Base-by-base conservation (phyloP, 208 protist species). In the Trypanosoma theileri region DNA sequence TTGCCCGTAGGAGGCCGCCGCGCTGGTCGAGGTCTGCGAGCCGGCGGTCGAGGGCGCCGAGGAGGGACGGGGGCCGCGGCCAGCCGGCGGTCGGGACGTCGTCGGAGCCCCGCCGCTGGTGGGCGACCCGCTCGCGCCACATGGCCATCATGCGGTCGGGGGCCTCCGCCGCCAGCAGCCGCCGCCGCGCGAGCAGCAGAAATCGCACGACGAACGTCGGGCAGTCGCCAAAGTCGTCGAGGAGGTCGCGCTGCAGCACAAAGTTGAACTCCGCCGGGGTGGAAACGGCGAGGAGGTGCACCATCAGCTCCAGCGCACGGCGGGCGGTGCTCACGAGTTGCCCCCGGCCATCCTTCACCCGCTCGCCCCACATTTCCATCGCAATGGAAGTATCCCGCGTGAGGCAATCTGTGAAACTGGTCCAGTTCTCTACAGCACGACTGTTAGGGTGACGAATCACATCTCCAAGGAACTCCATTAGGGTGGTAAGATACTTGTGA, bases 141-240 rank as follows among this genome's bases (percentile, higher is more conserved):
- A 87, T 62, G 1, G 82, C 58, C 71, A 91, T 75, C 75, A 96
- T 86, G 11, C 77, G 71, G 22, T 88, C 85, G 6, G 82, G 79
- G 44, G 66, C 80, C 35, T 86, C 77, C 28, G 65, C 71, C 56
- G 86, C 82, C 6, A 96, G 26, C 63, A 93, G 81, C 70, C 82
- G 74, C 35, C 69, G 48, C 11, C 91, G 81, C 22, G 79, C 77
- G 50, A 87, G 79, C 44, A 96, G 53, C 35, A 70, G 73, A 69
- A 92, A 96, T 61, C 78, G 84, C 6, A 96, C 68, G 26, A 91
- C 79, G 73, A 96, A 96, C 3, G 86, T 90, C 13, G 91, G 91
- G 58, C 81, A 92, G 71, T 96, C 91, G 28, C 86, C 91, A 73
- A 94, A 96, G 72, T 89, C 79, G 51, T 93, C 86, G 13, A 96